Evolutionary conservation across 2,329 filamentous ascomycete genomes (phyloP), one percentile per base, ranked within the genome.

Genomic region (Sporothrix curviconia): DNA sequence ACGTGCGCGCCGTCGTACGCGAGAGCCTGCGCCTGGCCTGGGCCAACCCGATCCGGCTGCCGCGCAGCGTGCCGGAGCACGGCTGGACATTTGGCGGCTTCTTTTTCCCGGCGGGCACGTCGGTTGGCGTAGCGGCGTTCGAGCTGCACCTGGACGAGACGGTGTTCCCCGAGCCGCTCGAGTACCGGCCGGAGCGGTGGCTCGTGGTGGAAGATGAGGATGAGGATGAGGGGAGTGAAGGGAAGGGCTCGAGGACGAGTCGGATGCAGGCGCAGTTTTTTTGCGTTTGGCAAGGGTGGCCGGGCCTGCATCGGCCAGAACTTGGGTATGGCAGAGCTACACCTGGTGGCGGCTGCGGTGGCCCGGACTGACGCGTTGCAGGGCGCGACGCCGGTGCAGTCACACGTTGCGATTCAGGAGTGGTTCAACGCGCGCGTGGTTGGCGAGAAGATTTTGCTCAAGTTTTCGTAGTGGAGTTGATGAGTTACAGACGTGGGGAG

Each of bases 251-350:
- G n/a, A n/a, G n/a, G n/a, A n/a, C n/a, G n/a, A n/a, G n/a, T n/a
- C 39, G 37, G 3, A 60, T 60, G 58, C 59, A 56, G 7, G 17
- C 57, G n/a, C 1, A 34, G 54, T 22, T 60, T 63, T 36, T 61
- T 65, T 32, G 58, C 61, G 9, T 65, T 65, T 39, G 65, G 63
- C 6, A 58, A 63, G 15, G 64, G 64, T 4, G 43, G 32, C n/a
- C 61, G 64, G 2, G 62, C 63, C 7, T 66, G 64, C 44, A 63
- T 64, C 15, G 62, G 56, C 0, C 60, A 61, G 22, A 65, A 65
- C n/a, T 52, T 63, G 1, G 59, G 55, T 15, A 60, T 52, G 32
- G 39, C 54, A 8, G 63, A 62, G 37, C 51, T 63, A 7, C 57
- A 49, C 12, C n/a, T n/a, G n/a, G n/a, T 60, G 28, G 59, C 50